A percentile compares a stretch with the other conserved stretches of the same genome.
phyloP scores from a whole-genome alignment of 2,329 filamentous ascomycete genomes.

The Exophiala mesophila region DNA sequence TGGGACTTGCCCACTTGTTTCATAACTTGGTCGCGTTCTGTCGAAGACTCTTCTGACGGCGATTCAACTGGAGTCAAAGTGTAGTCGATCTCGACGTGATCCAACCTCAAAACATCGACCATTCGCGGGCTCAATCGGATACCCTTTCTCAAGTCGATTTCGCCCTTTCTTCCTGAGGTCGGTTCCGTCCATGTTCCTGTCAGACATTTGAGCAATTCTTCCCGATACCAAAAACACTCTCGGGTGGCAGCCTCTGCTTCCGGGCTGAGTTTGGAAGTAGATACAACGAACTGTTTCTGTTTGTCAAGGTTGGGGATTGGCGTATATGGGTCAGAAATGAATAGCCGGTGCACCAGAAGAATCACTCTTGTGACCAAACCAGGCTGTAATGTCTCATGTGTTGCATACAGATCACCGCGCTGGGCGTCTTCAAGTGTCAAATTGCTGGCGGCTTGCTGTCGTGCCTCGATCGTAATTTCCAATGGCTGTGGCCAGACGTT shows the following conservation, averaged over 20 bases:
- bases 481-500: constrained; percentile 87
- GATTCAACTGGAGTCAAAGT: constrained; percentile 28
- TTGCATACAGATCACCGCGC: constrained; percentile 25
- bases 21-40: constrained; percentile 23
- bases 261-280: constrained; percentile 69
- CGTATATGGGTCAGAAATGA: constrained; percentile 69
- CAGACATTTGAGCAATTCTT: constrained; percentile 68
- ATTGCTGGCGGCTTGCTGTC: constrained; percentile 5
- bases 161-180: constrained; percentile 56
- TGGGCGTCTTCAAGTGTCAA: constrained; percentile 8
- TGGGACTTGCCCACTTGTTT: constrained; percentile 41
- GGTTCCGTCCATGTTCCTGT: constrained; percentile 66
- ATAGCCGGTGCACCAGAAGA: constrained; percentile 69
- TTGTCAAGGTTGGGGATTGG: constrained; percentile 72
- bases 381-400: constrained; percentile 49
- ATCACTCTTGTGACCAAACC: constrained; percentile 67
- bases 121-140: constrained; percentile 67
- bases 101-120: constrained; percentile 76
- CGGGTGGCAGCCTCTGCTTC: constrained; percentile 72
- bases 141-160: constrained; percentile 65
- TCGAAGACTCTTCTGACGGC: neutral
- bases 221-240: constrained; percentile 88
- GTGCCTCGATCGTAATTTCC: constrained; percentile 55
- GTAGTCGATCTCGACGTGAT: constrained; percentile 67
- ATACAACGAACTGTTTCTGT: constrained; percentile 91